A percentile compares a stretch with the other conserved stretches of the same genome.
Evolutionary conservation across 1,284 basidiomycete genomes (phyloP).

Genomic region (Ceraceosorus guamensis): DNA sequence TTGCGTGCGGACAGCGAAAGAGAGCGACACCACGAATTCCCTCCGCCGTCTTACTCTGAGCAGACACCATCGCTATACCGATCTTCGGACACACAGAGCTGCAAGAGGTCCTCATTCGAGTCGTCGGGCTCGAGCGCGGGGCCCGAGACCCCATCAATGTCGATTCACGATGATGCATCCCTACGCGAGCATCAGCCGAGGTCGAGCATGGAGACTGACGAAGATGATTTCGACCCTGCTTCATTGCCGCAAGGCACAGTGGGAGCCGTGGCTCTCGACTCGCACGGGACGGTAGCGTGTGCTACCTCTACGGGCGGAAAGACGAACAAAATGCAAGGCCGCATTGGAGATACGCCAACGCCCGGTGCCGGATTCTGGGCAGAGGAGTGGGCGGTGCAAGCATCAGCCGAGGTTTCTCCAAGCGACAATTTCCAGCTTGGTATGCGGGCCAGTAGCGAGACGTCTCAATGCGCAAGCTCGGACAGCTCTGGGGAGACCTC

Average conservation of each 20-base stretch:
- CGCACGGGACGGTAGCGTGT: conserved; percentile 62
- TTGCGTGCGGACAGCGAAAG: no score
- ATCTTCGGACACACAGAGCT: no score
- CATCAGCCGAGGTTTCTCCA: conserved; percentile 24
- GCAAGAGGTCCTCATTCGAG: no score
- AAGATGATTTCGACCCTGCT: no score
- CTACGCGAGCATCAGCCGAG: no score
- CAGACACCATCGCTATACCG: no score
- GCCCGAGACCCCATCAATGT: no score
- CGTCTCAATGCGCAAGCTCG: not conserved
- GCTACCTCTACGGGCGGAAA: conserved; percentile 71
- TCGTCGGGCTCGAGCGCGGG: no score
- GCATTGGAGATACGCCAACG: conserved; percentile 70
- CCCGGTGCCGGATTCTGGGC: conserved; percentile 75
- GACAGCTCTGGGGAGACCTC: not conserved
- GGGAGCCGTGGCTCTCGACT: conserved; percentile 71
- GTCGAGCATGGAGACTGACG: no score
- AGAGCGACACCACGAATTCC: no score
- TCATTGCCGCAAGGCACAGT: conserved; percentile 65
- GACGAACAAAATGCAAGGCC: conserved; percentile 72
- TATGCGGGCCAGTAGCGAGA: not conserved
- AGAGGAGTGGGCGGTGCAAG: conserved; percentile 59
- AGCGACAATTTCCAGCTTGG: not conserved
- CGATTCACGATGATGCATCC: no score
- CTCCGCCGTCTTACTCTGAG: no score